Conservation (phyloP, 352 stramenopile species). For the Pythium chondricola region DNA sequence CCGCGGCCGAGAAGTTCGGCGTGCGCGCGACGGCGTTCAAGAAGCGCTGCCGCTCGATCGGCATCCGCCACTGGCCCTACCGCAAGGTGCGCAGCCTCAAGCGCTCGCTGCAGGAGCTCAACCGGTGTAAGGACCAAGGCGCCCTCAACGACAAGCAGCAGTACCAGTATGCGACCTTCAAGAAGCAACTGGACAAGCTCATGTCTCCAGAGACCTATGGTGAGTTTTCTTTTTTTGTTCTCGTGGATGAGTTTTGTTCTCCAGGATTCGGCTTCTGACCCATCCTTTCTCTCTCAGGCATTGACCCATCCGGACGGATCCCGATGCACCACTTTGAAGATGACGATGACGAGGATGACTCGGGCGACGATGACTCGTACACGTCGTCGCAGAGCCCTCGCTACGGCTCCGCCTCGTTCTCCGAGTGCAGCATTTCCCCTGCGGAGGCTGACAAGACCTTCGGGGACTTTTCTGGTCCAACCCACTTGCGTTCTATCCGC, state of each 20-base stretch:
- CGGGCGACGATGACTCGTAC: slow-evolving; percentile 45
- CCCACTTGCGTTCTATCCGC: slow-evolving; percentile 39
- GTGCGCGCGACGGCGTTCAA: slow-evolving; percentile 56
- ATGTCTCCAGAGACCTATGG: slow-evolving; percentile 74
- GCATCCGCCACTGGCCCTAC: slow-evolving; percentile 58
- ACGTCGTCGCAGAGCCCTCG: slow-evolving; percentile 34
- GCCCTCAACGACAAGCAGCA: slow-evolving; percentile 73
- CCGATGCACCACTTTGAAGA: slow-evolving; percentile 42
- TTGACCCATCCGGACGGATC: slow-evolving; percentile 52
- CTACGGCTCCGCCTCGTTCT: slow-evolving; percentile 29
- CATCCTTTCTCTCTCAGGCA: slow-evolving; percentile 24
- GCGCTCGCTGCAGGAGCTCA: slow-evolving; percentile 47
- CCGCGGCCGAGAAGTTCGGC: slow-evolving; percentile 52
- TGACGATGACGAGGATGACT: slow-evolving; percentile 44
- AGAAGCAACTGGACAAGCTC: slow-evolving; percentile 64
- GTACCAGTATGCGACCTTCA: slow-evolving; percentile 56
- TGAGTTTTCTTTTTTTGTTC: no score
- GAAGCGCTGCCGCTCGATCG: slow-evolving; percentile 49
- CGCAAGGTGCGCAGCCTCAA: slow-evolving; percentile 56
- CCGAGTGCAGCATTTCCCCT: slow-evolving; percentile 52
- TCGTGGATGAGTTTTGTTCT: no score
- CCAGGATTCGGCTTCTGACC: no score
- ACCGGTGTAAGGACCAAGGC: slow-evolving; percentile 54
- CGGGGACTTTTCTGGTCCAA: slow-evolving; percentile 33
- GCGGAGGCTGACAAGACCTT: slow-evolving; percentile 37